Percentiles rank a stretch among this genome's conserved stretches.
These are phyloP conservation scores for Fusarium coicis DNA, from an alignment of 2,329 filamentous ascomycete genomes.

Conservation along the genomic window DNA sequence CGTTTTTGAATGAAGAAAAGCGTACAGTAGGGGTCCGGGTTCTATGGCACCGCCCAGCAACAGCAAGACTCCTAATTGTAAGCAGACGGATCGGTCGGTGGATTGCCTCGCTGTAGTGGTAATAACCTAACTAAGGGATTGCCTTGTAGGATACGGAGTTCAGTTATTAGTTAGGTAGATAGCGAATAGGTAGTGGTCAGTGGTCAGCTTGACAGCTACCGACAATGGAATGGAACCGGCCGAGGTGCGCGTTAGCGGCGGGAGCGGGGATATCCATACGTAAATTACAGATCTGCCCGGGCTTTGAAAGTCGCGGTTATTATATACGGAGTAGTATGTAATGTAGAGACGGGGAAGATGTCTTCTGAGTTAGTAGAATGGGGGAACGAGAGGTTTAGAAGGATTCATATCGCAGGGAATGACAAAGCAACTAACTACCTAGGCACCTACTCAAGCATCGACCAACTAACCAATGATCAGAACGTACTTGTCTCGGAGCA, in stretches of 20 bases:
- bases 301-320: not conserved
- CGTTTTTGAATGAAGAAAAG: slow-evolving; percentile 1
- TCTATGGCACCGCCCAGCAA: slow-evolving; percentile 7
- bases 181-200: not conserved
- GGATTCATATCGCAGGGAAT: not conserved
- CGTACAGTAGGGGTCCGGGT: not conserved
- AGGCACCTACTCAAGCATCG: not conserved
- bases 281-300: slow-evolving; percentile 25
- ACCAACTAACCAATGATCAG: not conserved
- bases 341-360: not conserved
- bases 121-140: slow-evolving; percentile 2
- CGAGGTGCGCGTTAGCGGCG: slow-evolving; percentile 33
- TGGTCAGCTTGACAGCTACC: slow-evolving; percentile 14
- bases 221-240: slow-evolving; percentile 13
- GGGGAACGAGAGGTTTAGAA: not conserved
- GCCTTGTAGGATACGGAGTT: not conserved
- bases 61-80: slow-evolving; percentile 8
- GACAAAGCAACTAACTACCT: not conserved
- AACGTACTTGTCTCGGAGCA: not conserved
- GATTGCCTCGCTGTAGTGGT: slow-evolving; percentile 7
- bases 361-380: not conserved
- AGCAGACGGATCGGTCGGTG: slow-evolving; percentile 21
- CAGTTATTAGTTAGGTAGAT: not conserved
- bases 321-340: not conserved
- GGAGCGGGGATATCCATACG: slow-evolving; percentile 25